A percentile compares a stretch with the other conserved stretches of the same genome.
These are phyloP conservation scores for Wickerhamomyces kurtzmanii DNA, from an alignment of 805 yeast genomes.

Conservation along the genomic window DNA sequence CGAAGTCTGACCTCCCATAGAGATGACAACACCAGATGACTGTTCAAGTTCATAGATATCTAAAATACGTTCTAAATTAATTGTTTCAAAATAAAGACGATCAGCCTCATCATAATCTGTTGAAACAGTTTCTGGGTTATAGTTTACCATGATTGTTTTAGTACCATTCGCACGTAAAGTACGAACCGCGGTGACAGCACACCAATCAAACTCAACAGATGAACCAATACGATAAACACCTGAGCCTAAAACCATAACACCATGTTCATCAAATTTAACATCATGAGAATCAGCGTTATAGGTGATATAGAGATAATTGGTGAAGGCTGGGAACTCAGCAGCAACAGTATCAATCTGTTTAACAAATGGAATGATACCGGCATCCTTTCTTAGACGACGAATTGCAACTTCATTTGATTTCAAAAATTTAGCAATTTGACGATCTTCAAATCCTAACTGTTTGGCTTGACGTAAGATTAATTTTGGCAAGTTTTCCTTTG, in stretches of 20 bases:
- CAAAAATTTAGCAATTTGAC: slow-evolving; percentile 87
- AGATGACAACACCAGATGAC: slow-evolving; percentile 84
- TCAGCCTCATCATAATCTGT: slow-evolving; percentile 98
- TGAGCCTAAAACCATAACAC: slow-evolving; percentile 92
- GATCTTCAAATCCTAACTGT: slow-evolving; percentile 93
- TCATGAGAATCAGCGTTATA: slow-evolving; percentile 89
- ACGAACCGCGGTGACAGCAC: slow-evolving; percentile 96
- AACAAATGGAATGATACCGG: slow-evolving; percentile 83
- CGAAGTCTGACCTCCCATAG: slow-evolving; percentile 99
- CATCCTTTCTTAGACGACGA: slow-evolving; percentile 79
- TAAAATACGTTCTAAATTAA: slow-evolving; percentile 85
- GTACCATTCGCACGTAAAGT: slow-evolving; percentile 78
- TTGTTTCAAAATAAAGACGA: slow-evolving; percentile 90
- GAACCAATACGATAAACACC: slow-evolving; percentile 99
- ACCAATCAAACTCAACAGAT: slow-evolving; percentile 98
- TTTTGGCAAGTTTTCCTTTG: slow-evolving; percentile 49
- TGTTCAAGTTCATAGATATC: slow-evolving; percentile 92
- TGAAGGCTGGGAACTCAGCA: slow-evolving; percentile 95
- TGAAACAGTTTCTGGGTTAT: slow-evolving; percentile 98
- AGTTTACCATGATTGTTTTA: slow-evolving; percentile 94
- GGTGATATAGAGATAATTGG: slow-evolving; percentile 91
- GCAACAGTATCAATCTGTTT: slow-evolving; percentile 98
- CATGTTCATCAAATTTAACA: slow-evolving; percentile 82
- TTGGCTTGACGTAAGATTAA: slow-evolving; percentile 72
- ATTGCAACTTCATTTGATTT: slow-evolving; percentile 89